phyloP scores from a whole-genome alignment of 2,329 filamentous ascomycete genomes.

The Calcarisporium arbuscula region DNA sequence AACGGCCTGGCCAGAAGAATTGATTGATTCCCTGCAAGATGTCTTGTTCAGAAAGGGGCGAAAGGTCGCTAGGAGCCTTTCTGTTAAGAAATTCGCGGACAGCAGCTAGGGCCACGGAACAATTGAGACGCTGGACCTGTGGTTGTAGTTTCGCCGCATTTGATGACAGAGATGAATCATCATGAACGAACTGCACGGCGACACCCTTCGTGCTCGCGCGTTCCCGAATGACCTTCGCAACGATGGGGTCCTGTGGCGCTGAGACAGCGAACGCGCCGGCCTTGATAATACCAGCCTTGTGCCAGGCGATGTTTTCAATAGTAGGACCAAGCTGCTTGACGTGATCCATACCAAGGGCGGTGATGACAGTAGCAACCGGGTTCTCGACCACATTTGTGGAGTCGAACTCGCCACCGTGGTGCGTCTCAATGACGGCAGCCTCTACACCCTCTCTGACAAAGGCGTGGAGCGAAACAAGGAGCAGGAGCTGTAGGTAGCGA shows the following conservation, averaged over 20 bases:
- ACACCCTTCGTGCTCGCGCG: constrained; percentile 30
- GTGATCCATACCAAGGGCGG: constrained; percentile 42
- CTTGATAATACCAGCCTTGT: constrained; percentile 47
- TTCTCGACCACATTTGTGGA: constrained; percentile 40
- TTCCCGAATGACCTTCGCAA: constrained; percentile 23
- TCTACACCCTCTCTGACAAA: constrained; percentile 15
- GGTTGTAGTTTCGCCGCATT: no score
- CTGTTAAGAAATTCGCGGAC: no score
- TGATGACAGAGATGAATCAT: no score
- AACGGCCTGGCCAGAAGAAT: constrained; percentile 27
- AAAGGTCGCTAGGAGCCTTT: no score
- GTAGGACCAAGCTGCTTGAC: constrained; percentile 34
- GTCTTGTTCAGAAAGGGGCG: no score
- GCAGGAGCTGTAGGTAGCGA: not conserved
- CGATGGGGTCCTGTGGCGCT: constrained; percentile 22
- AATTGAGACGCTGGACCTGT: no score
- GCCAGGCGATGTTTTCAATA: constrained; percentile 43
- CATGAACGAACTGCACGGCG: no score
- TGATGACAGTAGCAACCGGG: constrained; percentile 37
- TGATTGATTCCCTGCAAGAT: constrained; percentile 17
- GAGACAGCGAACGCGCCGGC: constrained; percentile 30
- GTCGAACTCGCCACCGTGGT: constrained; percentile 40
- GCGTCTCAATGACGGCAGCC: constrained; percentile 36
- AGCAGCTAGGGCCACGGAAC: no score
- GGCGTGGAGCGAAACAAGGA: not conserved